Conservation (phyloP, 2,329 filamentous ascomycete species). For the Trichoderma harzianum region DNA sequence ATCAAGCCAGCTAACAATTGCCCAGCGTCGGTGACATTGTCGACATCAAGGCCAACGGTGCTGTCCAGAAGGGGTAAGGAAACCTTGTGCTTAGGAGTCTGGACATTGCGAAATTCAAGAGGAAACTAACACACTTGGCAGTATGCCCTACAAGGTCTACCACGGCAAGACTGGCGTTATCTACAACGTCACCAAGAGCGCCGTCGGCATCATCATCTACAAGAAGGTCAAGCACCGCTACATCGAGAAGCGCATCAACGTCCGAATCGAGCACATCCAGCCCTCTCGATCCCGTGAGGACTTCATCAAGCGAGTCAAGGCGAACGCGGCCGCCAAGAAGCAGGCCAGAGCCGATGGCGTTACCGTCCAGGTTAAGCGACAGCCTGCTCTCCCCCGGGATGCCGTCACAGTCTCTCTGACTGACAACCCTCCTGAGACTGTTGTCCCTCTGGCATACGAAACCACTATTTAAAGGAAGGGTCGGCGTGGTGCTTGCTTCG, state of each 20-base stretch:
- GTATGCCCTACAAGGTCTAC: conserved; percentile 99
- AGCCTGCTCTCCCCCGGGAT: conserved; percentile 74
- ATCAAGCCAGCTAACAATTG: conserved; percentile 40
- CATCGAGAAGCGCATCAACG: conserved; percentile 99
- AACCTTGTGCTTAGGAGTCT: not conserved
- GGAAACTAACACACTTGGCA: conserved; percentile 33
- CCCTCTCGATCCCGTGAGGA: conserved; percentile 95
- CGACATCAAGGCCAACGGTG: conserved; percentile 98
- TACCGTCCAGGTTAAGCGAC: conserved; percentile 90
- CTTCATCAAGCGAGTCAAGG: conserved; percentile 95
- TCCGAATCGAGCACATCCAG: conserved; percentile 95
- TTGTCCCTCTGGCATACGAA: conserved; percentile 92
- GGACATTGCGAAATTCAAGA: not conserved
- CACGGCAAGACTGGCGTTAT: conserved; percentile 98
- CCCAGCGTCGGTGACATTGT: conserved; percentile 93
- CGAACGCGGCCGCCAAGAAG: conserved; percentile 88
- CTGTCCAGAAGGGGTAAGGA: conserved; percentile 91
- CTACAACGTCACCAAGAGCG: conserved; percentile 98
- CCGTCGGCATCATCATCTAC: conserved; percentile 98
- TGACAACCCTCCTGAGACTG: conserved; percentile 85
- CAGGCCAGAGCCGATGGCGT: conserved; percentile 87
- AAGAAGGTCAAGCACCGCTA: conserved; percentile 99
- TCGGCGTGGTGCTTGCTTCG: conserved; percentile 33
- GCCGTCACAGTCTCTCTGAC: conserved; percentile 74
- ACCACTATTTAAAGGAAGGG: conserved; percentile 78